Evolutionary conservation across 2,329 filamentous ascomycete species (phyloP), one percentile per base, ranked within the genome.

Genomic region (Xylariaceae sp.): DNA sequence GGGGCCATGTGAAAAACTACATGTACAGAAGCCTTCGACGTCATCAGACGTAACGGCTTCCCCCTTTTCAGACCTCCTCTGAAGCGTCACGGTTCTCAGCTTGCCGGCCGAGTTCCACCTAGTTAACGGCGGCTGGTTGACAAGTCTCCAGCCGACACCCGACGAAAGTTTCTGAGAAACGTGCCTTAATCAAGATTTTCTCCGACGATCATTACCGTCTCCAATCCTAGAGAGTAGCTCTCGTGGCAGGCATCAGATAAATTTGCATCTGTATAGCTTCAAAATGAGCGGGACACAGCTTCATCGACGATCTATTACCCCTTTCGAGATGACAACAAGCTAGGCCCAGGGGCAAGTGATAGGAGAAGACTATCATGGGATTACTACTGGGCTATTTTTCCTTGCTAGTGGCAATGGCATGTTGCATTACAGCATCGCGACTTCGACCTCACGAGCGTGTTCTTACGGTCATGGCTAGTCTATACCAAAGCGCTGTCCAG

Each of bases 181-280:
- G 15, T 40, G 26, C 42, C 24, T 21, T 30, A 53, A 55, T 36
- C 45, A 51, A 55, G 55, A 39, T 48, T 50, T 44, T 35, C 10
- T 26, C 35, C 35, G 62, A 33, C 53, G 62, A 65, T 65, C 63
- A 46, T 32, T 63, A 43, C 35, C 62, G 37, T 45, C 45, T 48
- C 59, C 44, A 2, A 53, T 32, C 29, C 4, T 53, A 47, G 32
- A 52, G 4, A 42, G 49, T 40, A 43, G 26, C 36, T 36, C 50
- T 27, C 43, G 13, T 16, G 16, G 24, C 26, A 24, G 10, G 36
- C 23, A 11, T 26, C 32, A 30, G 36, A 48, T 50, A 35, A 30
- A 30, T 23, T 43, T 44, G 26, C 57, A 43, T 47, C 48, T 47
- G 42, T 50, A 45, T 11, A 10, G 50, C 36, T 51, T 57, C 30